Base-by-base conservation (phyloP, 2,329 filamentous ascomycete species). In the Neodidymelliopsis sp. region DNA sequence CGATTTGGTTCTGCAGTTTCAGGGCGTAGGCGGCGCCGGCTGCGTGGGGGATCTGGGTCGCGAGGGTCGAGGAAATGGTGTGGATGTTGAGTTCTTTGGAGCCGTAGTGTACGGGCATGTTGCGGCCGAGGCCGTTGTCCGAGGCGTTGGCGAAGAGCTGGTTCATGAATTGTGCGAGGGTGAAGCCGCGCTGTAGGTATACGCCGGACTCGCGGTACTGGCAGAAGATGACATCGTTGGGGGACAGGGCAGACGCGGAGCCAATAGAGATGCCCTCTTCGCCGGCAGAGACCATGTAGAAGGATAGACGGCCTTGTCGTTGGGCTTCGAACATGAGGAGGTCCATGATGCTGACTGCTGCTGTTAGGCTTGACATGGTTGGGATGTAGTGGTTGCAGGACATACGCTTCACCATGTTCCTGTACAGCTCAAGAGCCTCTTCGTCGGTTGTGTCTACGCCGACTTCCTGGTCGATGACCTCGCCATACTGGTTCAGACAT, bases 321-420 rank as follows among this genome's bases (percentile, higher is more conserved):
- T 99, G 94, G 0, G 94, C 92, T 67, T 99, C 94, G 67, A 96
- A 97, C 92, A 97, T 97, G 70, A 97, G 89, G 45, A 96, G 74
- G 69, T 99, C 94, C 91, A 99, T 94, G 60, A 97, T 89, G 46
- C 88, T 85, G 46, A 87, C 83, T 80, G 54, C 28, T 22, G n/a
- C 8, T 2, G 15, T 42, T 15, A 49, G 20, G 29, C 9, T 18
- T 43, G 28, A 7, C 8, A 15, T 31, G 28, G 28, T 6, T 6
- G 28, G n/a, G n/a, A n/a, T n/a, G n/a, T n/a, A 36, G 2, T 23
- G 9, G 9, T 28, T 15, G 13, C 4, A 5, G 22, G 6, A 43
- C 74, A 31, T 56, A 81, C 80, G 75, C 20, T 78, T 81, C 49
- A 87, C 72, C 84, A 87, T 87, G 62, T 86, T 84, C 57, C 78